Conservation (phyloP, 306 rosid species). For the Trifolium dubium region DNA sequence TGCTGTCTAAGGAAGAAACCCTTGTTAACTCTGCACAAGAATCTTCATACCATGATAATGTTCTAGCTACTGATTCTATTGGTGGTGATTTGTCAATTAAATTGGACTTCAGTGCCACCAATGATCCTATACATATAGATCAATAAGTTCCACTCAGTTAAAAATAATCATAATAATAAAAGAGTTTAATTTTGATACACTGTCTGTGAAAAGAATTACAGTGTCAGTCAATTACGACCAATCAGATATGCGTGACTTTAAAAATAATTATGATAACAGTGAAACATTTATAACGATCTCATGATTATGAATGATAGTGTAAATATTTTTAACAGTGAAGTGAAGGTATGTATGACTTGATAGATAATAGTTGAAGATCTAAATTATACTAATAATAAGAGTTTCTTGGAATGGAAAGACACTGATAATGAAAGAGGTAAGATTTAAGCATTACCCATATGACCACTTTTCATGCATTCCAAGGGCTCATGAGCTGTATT, state of each 20-base stretch:
- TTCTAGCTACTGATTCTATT: constrained; percentile 89
- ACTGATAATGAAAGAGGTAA: constrained; percentile 21
- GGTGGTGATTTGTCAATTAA: constrained; percentile 97
- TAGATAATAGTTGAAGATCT: not conserved
- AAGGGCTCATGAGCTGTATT: constrained; percentile 48
- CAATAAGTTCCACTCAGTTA: constrained; percentile 15
- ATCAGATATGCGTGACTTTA: not conserved
- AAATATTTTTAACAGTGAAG: not conserved
- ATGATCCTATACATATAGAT: constrained; percentile 52
- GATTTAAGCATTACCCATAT: constrained; percentile 49
- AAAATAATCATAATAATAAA: not conserved
- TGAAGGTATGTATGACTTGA: not conserved
- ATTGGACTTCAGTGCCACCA: constrained; percentile 55
- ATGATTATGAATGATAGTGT: not conserved
- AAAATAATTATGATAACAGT: not conserved
- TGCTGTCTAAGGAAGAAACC: constrained; percentile 53
- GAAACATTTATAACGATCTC: not conserved
- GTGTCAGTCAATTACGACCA: not conserved
- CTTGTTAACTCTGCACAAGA: constrained; percentile 58
- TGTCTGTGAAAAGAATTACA: not conserved
- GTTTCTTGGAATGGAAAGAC: constrained; percentile 22
- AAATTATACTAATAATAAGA: not conserved
- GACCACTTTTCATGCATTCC: constrained; percentile 49
- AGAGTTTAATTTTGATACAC: not conserved
- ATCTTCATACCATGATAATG: constrained; percentile 79